phyloP scores from a whole-genome alignment of 192 early-diverging fungal genomes.

The Backusella liffmaniae region DNA sequence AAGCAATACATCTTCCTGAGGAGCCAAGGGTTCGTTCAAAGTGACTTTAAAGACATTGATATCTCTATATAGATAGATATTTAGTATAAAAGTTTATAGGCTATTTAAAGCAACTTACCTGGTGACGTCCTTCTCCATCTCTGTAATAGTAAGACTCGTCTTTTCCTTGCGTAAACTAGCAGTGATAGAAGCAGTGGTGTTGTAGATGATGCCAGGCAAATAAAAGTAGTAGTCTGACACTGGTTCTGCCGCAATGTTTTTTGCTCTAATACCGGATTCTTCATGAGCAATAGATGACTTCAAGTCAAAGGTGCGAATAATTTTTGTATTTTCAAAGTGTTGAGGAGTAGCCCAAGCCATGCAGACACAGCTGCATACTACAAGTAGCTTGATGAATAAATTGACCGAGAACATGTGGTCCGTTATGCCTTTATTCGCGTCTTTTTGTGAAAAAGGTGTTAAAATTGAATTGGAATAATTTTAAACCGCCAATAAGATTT shows the following conservation, averaged over 20 bases:
- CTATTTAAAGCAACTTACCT: slow-evolving; percentile 8
- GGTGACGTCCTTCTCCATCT: slow-evolving; percentile 26
- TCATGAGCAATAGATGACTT: slow-evolving; percentile 49
- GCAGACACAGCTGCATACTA: not conserved
- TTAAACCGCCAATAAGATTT: not conserved
- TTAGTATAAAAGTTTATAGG: not conserved
- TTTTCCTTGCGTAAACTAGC: slow-evolving; percentile 44
- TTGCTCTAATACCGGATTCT: slow-evolving; percentile 38
- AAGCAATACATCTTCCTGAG: slow-evolving; percentile 60
- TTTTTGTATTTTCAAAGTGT: slow-evolving; percentile 53
- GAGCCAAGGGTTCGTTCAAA: slow-evolving; percentile 43
- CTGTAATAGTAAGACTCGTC: slow-evolving; percentile 32
- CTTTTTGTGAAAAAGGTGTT: not conserved
- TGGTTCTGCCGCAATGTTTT: slow-evolving; percentile 42
- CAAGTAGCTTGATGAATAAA: not conserved
- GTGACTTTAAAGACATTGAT: slow-evolving; percentile 50
- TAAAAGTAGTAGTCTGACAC: slow-evolving; percentile 50
- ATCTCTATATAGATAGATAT: slow-evolving; percentile 17
- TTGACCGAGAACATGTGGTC: slow-evolving; percentile 11
- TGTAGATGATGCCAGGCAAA: slow-evolving; percentile 25
- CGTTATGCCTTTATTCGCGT: not conserved
- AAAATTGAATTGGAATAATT: not conserved
- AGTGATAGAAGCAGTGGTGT: slow-evolving; percentile 38
- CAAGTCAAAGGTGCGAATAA: slow-evolving; percentile 63
- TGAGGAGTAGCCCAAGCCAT: slow-evolving; percentile 25